Evolutionary conservation across 257 asterid genomes (phyloP), one percentile per base, ranked within the genome.

Genomic region (Solanum rostratum): DNA sequence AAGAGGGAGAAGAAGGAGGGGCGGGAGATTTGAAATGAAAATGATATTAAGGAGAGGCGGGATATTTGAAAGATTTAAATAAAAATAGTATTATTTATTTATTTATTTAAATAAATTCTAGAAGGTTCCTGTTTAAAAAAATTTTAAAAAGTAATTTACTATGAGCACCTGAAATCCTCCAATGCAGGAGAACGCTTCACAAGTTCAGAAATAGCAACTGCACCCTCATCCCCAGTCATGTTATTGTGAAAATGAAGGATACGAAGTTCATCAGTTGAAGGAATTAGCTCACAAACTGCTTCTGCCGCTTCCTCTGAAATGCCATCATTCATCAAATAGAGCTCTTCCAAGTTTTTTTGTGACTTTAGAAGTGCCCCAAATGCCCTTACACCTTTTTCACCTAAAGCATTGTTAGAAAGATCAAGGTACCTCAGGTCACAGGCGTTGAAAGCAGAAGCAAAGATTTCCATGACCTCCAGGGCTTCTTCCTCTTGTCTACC

Each of bases 181-280:
- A 96, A 86, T 88, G 88, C 52, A 10, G 95, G 93, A 82, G 97
- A 92, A 53, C 70, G 86, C 69, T 90, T 88, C 65, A 93, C 92
- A 20, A 96, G 86, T 79, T 90, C 88, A 81, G 98, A 90, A 85
- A 96, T 95, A 63, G 94, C 94, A 70, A 92, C 62, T 1, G 98
- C 99, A 83, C 99, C 99, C 83, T 89, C 98, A 87, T 96, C 98
- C 73, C 98, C 98, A 43, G 95, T 93, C 98, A 96, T 92, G 92
- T 94, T 93, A 90, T 93, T 96, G 84, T 96, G 97, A 82, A 96
- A 94, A 30, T 91, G 94, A 86, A 96, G 97, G 87, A 94, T 91
- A 87, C 80, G 88, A 12, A 96, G 94, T 86, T 87, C 91, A 63
- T 88, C 89, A 5, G 97, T 93, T 1, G 97, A 93, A 50, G 97